These are phyloP conservation scores for Scytalidium sp. DNA, from an alignment of 2,329 filamentous ascomycete species.

Conservation along the genomic window DNA sequence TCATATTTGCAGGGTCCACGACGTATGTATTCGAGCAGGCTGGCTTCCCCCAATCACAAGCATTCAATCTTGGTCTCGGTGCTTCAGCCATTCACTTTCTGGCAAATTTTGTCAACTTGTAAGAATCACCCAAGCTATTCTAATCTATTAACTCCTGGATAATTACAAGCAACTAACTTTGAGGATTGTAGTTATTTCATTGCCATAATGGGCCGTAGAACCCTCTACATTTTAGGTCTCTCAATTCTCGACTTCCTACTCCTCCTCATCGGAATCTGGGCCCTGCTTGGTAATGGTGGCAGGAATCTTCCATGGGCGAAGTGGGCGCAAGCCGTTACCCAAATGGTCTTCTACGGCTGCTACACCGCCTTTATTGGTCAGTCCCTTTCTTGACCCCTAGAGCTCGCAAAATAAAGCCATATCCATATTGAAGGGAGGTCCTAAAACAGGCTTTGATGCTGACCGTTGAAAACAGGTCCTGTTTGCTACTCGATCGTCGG, in stretches of 20 bases:
- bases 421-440: conserved; percentile 29
- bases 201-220: conserved; percentile 64
- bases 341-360: conserved; percentile 72
- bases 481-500: conserved; percentile 63
- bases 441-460: conserved; percentile 28
- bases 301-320: not conserved
- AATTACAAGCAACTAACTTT: conserved; percentile 47
- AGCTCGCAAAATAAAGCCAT: conserved; percentile 74
- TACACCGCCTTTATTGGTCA: conserved; percentile 72
- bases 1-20: conserved; percentile 62
- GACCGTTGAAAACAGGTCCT: conserved; percentile 43
- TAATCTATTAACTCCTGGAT: conserved; percentile 14
- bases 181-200: conserved; percentile 59
- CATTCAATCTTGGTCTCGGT: conserved; percentile 45
- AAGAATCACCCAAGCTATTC: not conserved
- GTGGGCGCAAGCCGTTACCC: not conserved
- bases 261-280: conserved; percentile 55
- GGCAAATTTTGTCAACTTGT: not conserved
- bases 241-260: conserved; percentile 50
- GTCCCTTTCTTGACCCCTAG: conserved; percentile 47
- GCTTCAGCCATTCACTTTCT: conserved; percentile 26
- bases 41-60: conserved; percentile 41
- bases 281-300: conserved; percentile 7
- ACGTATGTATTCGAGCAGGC: conserved; percentile 56
- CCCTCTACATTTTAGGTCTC: conserved; percentile 60